Percentiles rank a stretch among this genome's conserved stretches.
Conservation (phyloP, 805 yeast species). For the Candida ascalaphidarum region DNA sequence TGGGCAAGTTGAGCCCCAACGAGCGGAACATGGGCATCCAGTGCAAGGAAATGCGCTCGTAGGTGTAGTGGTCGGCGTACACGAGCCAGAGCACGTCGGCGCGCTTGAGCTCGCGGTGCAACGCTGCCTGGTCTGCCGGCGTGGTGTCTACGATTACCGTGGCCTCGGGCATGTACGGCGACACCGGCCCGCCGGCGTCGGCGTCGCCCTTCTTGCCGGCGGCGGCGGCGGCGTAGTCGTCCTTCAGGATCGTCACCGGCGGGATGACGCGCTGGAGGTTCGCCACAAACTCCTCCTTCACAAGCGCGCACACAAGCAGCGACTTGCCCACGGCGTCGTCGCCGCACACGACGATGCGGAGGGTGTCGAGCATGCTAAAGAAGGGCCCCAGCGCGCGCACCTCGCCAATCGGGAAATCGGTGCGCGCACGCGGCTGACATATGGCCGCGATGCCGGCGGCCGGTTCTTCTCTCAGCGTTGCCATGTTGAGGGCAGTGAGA, state of each 20-base stretch:
- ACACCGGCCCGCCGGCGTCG: conserved; percentile 5
- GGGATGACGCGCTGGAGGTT: conserved; percentile 74
- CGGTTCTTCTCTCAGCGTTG: too few relatives aligned
- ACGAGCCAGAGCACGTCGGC: conserved; percentile 95
- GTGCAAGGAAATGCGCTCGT: conserved; percentile 81
- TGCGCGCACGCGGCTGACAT: too few relatives aligned
- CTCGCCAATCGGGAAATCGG: too few relatives aligned
- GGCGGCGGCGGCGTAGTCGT: conserved; percentile 38
- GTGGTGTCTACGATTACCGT: conserved; percentile 79
- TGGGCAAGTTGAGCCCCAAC: conserved; percentile 88
- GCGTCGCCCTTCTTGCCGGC: too few relatives aligned
- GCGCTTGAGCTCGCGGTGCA: conserved; percentile 67
- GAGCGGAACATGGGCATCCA: conserved; percentile 95
- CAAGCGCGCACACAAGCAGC: conserved; percentile 67
- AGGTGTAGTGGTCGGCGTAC: conserved; percentile 89
- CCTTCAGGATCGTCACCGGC: conserved; percentile 71
- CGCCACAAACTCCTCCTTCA: conserved; percentile 67
- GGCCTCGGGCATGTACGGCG: conserved; percentile 30
- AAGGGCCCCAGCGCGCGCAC: too few relatives aligned
- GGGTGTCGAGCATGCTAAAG: conserved; percentile 12
- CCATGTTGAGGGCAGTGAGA: too few relatives aligned
- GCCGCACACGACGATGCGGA: conserved; percentile 87
- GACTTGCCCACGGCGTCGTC: conserved; percentile 90
- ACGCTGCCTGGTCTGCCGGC: conserved; percentile 47
- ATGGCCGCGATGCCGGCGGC: too few relatives aligned